Evolutionary conservation across 768 basidiomycete genomes (phyloP).

Genomic region (Lepiota venenata): DNA sequence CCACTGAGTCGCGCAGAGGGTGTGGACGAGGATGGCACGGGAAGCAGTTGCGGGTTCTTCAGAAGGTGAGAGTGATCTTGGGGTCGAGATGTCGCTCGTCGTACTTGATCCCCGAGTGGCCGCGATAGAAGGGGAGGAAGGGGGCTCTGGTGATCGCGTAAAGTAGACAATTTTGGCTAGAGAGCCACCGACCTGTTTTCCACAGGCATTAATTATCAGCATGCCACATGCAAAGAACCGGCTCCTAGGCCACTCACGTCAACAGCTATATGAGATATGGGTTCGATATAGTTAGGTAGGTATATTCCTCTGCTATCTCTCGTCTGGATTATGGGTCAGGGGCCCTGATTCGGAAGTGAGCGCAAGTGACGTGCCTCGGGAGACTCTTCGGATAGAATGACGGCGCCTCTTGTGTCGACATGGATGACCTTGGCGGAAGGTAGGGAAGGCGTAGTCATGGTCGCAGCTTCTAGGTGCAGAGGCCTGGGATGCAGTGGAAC

Average conservation of each 20-base stretch:
- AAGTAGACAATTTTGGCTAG: conserved; percentile 98
- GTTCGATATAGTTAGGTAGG: conserved; percentile 96
- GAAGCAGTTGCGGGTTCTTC: conserved; percentile 25
- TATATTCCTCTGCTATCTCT: conserved; percentile 96
- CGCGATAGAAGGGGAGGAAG: conserved; percentile 67
- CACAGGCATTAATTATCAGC: background rate
- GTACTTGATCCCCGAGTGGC: conserved; percentile 58
- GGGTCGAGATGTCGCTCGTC: conserved; percentile 41
- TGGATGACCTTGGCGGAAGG: conserved; percentile 86
- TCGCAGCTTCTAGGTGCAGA: conserved; percentile 11
- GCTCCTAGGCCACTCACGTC: conserved; percentile 61
- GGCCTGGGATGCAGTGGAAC: conserved; percentile 6
- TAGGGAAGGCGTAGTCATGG: conserved; percentile 56
- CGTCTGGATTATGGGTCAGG: conserved; percentile 45
- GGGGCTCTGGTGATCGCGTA: conserved; percentile 86
- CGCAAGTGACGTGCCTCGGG: conserved; percentile 64
- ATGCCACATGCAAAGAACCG: background rate
- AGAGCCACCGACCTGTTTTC: conserved; percentile 85
- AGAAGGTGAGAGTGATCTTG: conserved; percentile 42
- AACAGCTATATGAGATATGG: conserved; percentile 95
- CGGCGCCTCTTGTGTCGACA: conserved; percentile 91
- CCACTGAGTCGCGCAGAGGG: conserved; percentile 51
- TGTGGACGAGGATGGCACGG: conserved; percentile 25
- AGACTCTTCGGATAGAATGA: conserved; percentile 92
- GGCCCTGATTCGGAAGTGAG: conserved; percentile 11